Conservation (phyloP, 2,329 filamentous ascomycete species). For the Cylindrodendrum hubeiense region DNA sequence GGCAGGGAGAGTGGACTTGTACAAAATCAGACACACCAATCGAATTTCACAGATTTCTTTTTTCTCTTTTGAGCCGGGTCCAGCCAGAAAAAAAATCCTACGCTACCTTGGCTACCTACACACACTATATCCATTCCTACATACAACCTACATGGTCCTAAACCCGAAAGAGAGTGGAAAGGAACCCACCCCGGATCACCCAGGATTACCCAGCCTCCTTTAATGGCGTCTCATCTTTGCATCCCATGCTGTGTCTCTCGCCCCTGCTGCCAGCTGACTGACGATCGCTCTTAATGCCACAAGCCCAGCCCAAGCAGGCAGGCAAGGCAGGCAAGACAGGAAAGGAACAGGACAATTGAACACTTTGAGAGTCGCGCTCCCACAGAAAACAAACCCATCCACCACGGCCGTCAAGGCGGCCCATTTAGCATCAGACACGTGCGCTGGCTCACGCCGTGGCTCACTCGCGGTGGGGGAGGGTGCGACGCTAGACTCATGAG, state of each 20-base stretch:
- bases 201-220: slow-evolving; percentile 15
- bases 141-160: slow-evolving; percentile 35
- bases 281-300: not conserved
- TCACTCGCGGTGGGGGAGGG: slow-evolving; percentile 35
- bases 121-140: slow-evolving; percentile 15
- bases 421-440: slow-evolving; percentile 53
- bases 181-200: slow-evolving; percentile 23
- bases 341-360: not conserved
- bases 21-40: slow-evolving; percentile 45
- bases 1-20: slow-evolving; percentile 43
- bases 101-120: no score
- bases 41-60: slow-evolving; percentile 41
- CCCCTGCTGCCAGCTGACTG: not conserved
- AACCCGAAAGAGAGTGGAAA: slow-evolving; percentile 28
- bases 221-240: slow-evolving; percentile 6
- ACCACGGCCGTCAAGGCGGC: slow-evolving; percentile 28
- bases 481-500: slow-evolving; percentile 38
- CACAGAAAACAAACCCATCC: not conserved
- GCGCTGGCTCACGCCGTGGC: slow-evolving; percentile 39
- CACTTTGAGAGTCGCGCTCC: not conserved
- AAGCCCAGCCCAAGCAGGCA: not conserved
- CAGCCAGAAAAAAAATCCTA: slow-evolving; percentile 17
- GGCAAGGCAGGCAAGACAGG: not conserved
- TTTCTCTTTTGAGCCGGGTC: slow-evolving; percentile 32
- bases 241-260: slow-evolving; percentile 4